Evolutionary conservation across 2,329 filamentous ascomycete genomes (phyloP).

Genomic region (Grosmannia clavigera): DNA sequence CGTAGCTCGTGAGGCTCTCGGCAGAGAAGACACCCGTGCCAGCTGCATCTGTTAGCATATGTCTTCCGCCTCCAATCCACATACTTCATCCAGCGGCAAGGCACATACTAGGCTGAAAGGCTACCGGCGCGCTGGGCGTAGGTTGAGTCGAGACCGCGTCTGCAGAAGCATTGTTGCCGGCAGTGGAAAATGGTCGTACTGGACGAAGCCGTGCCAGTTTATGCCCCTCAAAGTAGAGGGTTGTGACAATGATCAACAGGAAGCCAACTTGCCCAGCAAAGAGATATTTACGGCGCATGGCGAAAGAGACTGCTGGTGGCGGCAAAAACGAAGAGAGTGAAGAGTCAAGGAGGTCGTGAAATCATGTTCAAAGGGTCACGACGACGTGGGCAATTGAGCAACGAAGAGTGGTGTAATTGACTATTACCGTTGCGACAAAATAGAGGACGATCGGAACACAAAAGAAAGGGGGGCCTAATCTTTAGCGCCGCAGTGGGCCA

Average conservation of each 20-base stretch:
- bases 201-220: slow-evolving; percentile 1
- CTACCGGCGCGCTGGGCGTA: neutral
- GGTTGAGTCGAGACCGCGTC: neutral
- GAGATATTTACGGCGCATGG: slow-evolving; percentile 8
- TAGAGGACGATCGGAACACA: neutral
- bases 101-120: neutral
- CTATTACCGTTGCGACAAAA: neutral
- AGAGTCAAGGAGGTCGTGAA: neutral
- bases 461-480: neutral
- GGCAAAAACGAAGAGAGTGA: neutral
- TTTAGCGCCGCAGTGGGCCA: neutral
- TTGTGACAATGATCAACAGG: slow-evolving; percentile 6
- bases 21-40: neutral
- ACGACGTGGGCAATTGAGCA: neutral
- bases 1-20: slow-evolving; percentile 6
- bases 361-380: neutral
- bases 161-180: neutral
- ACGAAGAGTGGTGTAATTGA: neutral
- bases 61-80: neutral
- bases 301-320: neutral
- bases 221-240: slow-evolving; percentile 8
- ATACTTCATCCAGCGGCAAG: neutral
- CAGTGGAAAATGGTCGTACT: neutral
- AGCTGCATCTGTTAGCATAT: neutral
- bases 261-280: slow-evolving; percentile 6